These are phyloP conservation scores for Centella asiatica DNA, from an alignment of 129 eudicot species.

Conservation along the genomic window DNA sequence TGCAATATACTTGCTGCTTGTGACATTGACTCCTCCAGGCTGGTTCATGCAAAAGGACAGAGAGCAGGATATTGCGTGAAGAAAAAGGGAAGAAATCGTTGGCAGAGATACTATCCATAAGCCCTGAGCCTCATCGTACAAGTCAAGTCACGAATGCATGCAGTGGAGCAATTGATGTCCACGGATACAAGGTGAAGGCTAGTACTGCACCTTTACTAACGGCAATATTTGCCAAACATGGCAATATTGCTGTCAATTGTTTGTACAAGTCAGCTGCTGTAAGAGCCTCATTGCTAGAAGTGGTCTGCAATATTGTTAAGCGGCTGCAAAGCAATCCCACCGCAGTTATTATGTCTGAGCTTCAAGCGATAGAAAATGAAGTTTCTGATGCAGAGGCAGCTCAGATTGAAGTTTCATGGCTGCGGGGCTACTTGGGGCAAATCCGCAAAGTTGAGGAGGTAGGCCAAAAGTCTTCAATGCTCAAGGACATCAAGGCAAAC, in stretches of 20 bases:
- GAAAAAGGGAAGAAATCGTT: background rate
- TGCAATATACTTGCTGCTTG: background rate
- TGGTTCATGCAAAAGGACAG: conserved; percentile 4
- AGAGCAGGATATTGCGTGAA: conserved; percentile 4
- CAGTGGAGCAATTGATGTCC: conserved; percentile 15
- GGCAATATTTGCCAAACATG: conserved; percentile 28
- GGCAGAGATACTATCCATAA: background rate
- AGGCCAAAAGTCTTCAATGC: background rate
- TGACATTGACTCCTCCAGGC: conserved; percentile 4
- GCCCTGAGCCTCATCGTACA: background rate
- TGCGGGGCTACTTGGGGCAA: conserved; percentile 10
- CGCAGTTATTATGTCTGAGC: conserved; percentile 1
- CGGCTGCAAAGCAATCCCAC: conserved; percentile 14
- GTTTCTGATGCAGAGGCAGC: conserved; percentile 22
- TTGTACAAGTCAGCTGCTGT: conserved; percentile 14
- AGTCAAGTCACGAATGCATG: background rate
- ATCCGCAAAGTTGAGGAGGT: conserved; percentile 3
- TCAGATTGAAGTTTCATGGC: conserved; percentile 24
- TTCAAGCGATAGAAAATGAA: conserved; percentile 14
- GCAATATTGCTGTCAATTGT: conserved; percentile 26
- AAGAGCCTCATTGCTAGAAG: conserved; percentile 22
- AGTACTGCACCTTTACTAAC: conserved; percentile 21
- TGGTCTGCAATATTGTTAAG: conserved; percentile 18
- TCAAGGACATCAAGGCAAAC: conserved; percentile 15
- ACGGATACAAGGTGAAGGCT: conserved; percentile 36